Evolutionary conservation across 1,284 basidiomycete genomes (phyloP), one percentile per base, ranked within the genome.

Genomic region (Boletus mariae): DNA sequence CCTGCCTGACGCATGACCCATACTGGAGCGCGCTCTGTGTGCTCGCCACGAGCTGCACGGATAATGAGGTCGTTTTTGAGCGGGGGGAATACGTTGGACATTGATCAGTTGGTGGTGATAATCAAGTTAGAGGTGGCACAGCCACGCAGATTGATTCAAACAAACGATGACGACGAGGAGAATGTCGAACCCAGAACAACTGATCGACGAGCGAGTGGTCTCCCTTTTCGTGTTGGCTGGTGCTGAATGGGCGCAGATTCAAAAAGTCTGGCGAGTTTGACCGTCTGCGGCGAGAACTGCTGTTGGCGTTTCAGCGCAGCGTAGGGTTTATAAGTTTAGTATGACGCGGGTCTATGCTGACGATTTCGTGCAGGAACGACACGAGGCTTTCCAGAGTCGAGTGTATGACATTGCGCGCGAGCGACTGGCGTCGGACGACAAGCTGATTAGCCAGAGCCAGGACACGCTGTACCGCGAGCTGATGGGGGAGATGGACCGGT

Each of bases 1-100:
- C 96, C 95, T 20, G 97, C 97, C 71, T 99, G 96, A 32, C 97
- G 84, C 96, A 99, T 99, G 57, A 98, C 91, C 96, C 96, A 99
- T 57, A 97, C 94, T 12, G 96, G 96, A 3, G 96, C 93, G 54
- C 92, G 84, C 65, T 92, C 90, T 0, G 94, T 95, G 69, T 83
- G 78, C 73, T 96, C 86, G 12, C 94, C 90, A 70, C 83, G 74
- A 49, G 96, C 95, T 49, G 96, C 95, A 38, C 94, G 84, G 54
- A 99, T 73, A 45, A 98, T 71, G 50, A 98, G 78, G 68, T 98
- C 94, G 71, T 98, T 98, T 68, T 86, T 86, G 61, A 98, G 77
- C 34, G 80, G 78, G 15, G 91, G 90, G 65, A 93, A 92, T 3
- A 59, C 63, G 41, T 77, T 75, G 3, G 20, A 42, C 28, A 29